These are phyloP conservation scores for Penicillium sp. DNA, from an alignment of 2,329 filamentous ascomycete species.

Conservation along the genomic window DNA sequence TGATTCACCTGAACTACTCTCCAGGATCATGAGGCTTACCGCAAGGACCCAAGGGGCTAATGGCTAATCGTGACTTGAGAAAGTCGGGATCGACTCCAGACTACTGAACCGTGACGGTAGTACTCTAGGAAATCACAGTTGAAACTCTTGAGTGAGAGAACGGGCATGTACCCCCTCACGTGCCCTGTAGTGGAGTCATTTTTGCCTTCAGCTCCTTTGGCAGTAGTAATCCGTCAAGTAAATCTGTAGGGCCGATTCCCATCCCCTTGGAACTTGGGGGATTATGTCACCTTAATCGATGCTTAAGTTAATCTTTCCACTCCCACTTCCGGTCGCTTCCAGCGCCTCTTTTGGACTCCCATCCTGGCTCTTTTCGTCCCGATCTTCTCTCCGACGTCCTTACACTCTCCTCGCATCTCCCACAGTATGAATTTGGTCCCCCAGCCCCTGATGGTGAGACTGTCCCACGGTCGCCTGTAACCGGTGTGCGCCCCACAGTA, in stretches of 20 bases:
- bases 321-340: conserved; percentile 18
- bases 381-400: not conserved
- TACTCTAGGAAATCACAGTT: not conserved
- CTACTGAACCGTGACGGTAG: too few species aligned
- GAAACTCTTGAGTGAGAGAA: not conserved
- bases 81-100: too few species aligned
- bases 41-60: not conserved
- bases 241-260: not conserved
- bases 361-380: conserved; percentile 3
- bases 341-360: conserved; percentile 1
- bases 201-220: not conserved
- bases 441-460: conserved; percentile 4
- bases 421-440: conserved; percentile 5
- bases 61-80: not conserved
- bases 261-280: not conserved
- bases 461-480: conserved; percentile 10
- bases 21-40: not conserved
- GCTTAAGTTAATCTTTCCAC: conserved; percentile 17
- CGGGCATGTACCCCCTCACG: conserved; percentile 1
- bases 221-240: too few species aligned
- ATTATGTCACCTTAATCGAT: conserved; percentile 28
- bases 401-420: not conserved
- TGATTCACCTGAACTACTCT: not conserved
- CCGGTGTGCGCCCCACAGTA: conserved; percentile 7
- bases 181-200: not conserved